These are phyloP conservation scores for Tuber calosporum DNA, from an alignment of 495 filamentous ascomycete species.

Conservation along the genomic window DNA sequence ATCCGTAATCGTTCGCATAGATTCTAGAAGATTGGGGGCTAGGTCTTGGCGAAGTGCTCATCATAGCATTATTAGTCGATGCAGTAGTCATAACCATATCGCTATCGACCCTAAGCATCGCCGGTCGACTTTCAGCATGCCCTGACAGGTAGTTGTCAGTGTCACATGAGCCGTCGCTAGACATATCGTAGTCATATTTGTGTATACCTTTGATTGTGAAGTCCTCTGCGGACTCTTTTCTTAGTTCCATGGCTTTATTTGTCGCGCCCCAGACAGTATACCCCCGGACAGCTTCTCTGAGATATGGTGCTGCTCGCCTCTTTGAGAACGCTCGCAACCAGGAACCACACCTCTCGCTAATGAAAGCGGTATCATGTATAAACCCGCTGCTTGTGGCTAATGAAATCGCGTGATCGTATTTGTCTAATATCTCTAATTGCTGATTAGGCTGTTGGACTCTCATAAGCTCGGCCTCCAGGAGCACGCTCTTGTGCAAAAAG, in stretches of 20 bases:
- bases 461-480: conserved; percentile 38
- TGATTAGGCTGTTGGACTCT: conserved; percentile 28
- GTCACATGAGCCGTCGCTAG: background rate
- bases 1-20: conserved; percentile 37
- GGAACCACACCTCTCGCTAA: conserved; percentile 38
- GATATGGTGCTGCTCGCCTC: conserved; percentile 36
- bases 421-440: conserved; percentile 39
- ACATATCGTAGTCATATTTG: background rate
- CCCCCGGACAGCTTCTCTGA: conserved; percentile 39
- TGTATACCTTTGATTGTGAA: conserved; percentile 27
- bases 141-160: background rate
- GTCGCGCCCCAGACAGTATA: conserved; percentile 39
- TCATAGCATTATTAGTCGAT: conserved; percentile 4
- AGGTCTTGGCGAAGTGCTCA: conserved; percentile 27
- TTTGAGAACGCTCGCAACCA: conserved; percentile 37
- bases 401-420: conserved; percentile 40
- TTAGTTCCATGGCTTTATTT: conserved; percentile 38
- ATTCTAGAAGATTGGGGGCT: conserved; percentile 37
- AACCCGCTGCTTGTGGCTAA: conserved; percentile 36
- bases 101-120: conserved; percentile 27
- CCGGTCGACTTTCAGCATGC: conserved; percentile 25
- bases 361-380: conserved; percentile 39
- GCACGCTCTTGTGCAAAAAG: conserved; percentile 38
- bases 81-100: conserved; percentile 11
- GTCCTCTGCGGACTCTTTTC: conserved; percentile 36